Base-by-base conservation (phyloP, 164 flowering plant genomes). In the Platanus orientalis region DNA sequence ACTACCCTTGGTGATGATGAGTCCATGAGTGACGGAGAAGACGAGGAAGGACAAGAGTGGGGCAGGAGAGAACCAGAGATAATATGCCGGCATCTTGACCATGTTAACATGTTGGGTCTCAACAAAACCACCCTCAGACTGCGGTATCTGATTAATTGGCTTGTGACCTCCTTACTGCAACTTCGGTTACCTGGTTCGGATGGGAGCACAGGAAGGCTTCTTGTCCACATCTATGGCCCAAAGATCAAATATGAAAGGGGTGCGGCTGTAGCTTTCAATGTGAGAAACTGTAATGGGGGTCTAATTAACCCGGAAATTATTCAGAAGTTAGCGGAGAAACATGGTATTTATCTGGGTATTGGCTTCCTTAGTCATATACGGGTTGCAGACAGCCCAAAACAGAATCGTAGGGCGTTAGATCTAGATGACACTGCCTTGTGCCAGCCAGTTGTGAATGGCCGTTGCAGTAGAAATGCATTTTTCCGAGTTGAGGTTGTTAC, bases 131-230 rank as follows among this genome's bases (percentile, higher is more conserved):
- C 85, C 24, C 65, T 39, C 67, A 73, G 97, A 63, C 60, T 74
- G n/a, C 81, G 91, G 44, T 83, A 56, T 77, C 67, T 90, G 63
- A 73, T 82, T 63, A 88, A 90, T 71, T 90, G 97, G 97, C 75
- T 90, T 14, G 89, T 86, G 20, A 86, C 85, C 29, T 87, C 95
- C 4, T 65, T 90, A 42, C 73, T 82, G 68, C 86, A 82, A 44
- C 79, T 90, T 27, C 70, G 76, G 39, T 78, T 84, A 48, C 85
- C 85, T 29, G 57, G 67, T 66, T 54, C 79, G 29, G 77, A 69
- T 48, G 82, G 65, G 24, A 75, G 73, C 14, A 32, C 40, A 1
- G 75, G 69, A 7, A 34, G 57, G 58, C 80, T 80, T 16, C 79
- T 81, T 3, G 80, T 90, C 27, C 75, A 70, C 71, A 90, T 90